Evolutionary conservation across 2,329 filamentous ascomycete genomes (phyloP).

Genomic region (Calonectria naviculata): DNA sequence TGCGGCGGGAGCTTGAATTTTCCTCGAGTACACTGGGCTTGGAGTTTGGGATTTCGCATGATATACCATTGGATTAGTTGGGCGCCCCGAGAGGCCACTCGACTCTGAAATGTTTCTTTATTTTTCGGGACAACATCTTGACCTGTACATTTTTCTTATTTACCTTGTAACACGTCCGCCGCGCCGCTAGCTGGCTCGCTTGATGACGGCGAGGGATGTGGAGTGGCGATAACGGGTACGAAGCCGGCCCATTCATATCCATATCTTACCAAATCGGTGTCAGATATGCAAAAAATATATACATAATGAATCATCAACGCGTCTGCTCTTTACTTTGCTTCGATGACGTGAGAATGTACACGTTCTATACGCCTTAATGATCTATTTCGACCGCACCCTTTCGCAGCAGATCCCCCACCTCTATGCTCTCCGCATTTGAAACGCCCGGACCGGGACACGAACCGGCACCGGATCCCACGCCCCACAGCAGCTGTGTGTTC

Average conservation of each 20-base stretch:
- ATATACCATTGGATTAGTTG: constrained; percentile 11
- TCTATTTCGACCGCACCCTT: background rate
- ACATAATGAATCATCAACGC: constrained; percentile 4
- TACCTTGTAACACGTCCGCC: background rate
- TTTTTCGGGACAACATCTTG: constrained; percentile 1
- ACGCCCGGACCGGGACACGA: constrained; percentile 18
- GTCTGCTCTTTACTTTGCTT: background rate
- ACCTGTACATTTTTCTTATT: constrained; percentile 12
- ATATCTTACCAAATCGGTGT: background rate
- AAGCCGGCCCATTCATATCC: constrained; percentile 6
- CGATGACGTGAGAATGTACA: background rate
- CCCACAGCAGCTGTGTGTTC: constrained; percentile 32
- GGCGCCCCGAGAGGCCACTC: constrained; percentile 5
- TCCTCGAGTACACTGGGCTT: constrained; percentile 11
- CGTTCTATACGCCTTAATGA: background rate
- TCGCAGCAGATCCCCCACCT: background rate
- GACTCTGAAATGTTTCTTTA: constrained; percentile 13
- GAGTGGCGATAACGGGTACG: constrained; percentile 7
- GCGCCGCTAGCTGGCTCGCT: background rate
- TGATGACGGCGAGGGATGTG: background rate
- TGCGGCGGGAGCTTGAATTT: background rate
- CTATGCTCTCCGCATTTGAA: background rate
- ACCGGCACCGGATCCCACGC: constrained; percentile 36
- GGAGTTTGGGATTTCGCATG: constrained; percentile 18
- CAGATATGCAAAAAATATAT: background rate